These are phyloP conservation scores for Rhododendron griersonianum DNA, from an alignment of 148 eudicot genomes.

Conservation along the genomic window DNA sequence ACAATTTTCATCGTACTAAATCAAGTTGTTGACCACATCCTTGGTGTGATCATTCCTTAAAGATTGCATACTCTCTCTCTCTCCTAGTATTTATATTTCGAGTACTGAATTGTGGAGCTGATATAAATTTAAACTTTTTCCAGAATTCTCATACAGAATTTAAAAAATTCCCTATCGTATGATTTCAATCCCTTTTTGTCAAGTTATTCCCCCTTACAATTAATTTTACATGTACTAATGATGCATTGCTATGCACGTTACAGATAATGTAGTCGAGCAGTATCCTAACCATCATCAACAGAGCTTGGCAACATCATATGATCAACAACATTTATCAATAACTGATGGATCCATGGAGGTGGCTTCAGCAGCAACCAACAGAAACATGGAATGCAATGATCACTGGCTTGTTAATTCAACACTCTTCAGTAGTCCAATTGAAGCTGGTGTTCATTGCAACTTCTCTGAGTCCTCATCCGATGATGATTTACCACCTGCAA, in stretches of 20 bases:
- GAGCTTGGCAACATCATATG: not conserved
- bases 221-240: not conserved
- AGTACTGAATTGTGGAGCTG: too few species aligned
- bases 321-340: not conserved
- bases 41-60: too few species aligned
- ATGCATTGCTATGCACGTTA: not conserved
- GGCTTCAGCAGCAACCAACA: not conserved
- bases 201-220: not conserved
- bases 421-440: conserved; percentile 5
- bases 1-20: too few species aligned
- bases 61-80: too few species aligned
- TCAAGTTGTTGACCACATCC: too few species aligned
- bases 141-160: too few species aligned
- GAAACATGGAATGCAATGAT: conserved; percentile 2
- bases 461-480: conserved; percentile 20
- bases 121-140: too few species aligned
- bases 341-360: not conserved
- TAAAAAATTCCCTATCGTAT: too few species aligned
- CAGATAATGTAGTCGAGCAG: not conserved
- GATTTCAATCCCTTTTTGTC: not conserved
- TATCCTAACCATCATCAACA: not conserved
- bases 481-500: not conserved
- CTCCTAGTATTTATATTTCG: too few species aligned
- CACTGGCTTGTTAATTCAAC: conserved; percentile 5
- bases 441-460: not conserved